Conservation (phyloP, 371 early-diverging fungal species). For the Actinomucor elegans region DNA sequence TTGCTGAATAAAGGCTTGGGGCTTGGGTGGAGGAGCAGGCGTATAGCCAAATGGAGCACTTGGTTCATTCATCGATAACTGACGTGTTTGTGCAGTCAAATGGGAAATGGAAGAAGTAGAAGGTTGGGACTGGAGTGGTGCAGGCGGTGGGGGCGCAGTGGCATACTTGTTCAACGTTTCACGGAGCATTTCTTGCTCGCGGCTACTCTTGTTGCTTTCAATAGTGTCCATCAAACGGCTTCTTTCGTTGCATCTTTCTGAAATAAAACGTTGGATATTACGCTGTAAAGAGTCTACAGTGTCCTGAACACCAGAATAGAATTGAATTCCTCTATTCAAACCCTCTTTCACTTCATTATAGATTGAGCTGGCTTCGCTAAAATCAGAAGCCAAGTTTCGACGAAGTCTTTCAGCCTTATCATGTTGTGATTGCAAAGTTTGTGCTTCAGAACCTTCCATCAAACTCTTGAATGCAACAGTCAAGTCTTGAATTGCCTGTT, state of each 20-base stretch:
- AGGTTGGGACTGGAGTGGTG: slow-evolving; percentile 21
- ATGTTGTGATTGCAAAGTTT: slow-evolving; percentile 64
- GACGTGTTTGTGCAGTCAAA: slow-evolving; percentile 31
- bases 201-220: slow-evolving; percentile 59
- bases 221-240: slow-evolving; percentile 59
- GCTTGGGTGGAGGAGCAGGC: slow-evolving; percentile 27
- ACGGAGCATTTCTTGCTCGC: slow-evolving; percentile 71
- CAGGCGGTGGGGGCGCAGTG: slow-evolving; percentile 15
- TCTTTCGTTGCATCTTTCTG: slow-evolving; percentile 70
- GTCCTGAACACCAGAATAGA: slow-evolving; percentile 74
- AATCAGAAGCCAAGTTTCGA: slow-evolving; percentile 55
- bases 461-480: slow-evolving; percentile 72
- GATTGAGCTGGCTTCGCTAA: slow-evolving; percentile 56
- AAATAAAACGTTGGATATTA: slow-evolving; percentile 67
- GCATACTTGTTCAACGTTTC: slow-evolving; percentile 62
- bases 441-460: slow-evolving; percentile 74
- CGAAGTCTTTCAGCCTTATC: slow-evolving; percentile 66
- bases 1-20: slow-evolving; percentile 13
- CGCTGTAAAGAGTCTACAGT: slow-evolving; percentile 60
- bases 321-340: slow-evolving; percentile 72
- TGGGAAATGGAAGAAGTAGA: slow-evolving; percentile 35
- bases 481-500: slow-evolving; percentile 74
- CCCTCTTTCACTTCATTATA: slow-evolving; percentile 73
- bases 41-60: slow-evolving; percentile 19
- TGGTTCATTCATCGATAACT: slow-evolving; percentile 28